Evolutionary conservation across 2,329 filamentous ascomycete genomes (phyloP), one percentile per base, ranked within the genome.

Genomic region (Fusarium sp.): DNA sequence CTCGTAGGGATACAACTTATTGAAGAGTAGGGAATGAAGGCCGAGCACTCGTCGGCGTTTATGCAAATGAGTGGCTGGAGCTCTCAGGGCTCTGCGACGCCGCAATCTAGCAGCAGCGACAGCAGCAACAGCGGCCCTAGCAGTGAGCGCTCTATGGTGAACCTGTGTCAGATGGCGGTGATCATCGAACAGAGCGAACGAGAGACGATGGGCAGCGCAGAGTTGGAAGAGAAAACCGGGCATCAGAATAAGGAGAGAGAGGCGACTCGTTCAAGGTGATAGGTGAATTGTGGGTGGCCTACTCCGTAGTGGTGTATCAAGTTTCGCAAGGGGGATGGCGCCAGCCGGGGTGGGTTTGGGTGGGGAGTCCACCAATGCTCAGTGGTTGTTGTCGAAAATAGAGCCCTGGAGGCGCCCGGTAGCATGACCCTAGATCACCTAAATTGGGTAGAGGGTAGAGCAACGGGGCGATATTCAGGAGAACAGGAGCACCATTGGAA

Each of bases 181-280:
- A 68, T 84, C 80, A 78, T 83, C 74, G 67, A 82, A 77, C 74
- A 84, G 77, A 76, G 79, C 72, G 76, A 77, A 78, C 71, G 81
- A 81, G 73, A 78, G 82, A 72, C 81, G 79, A 76, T 82, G 80
- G 70, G 79, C 75, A 74, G 81, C 79, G 75, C 83, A 85, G 68
- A 83, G 77, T 75, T 79, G 78, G 60, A 84, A 74, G 64, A 84
- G 79, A 73, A 80, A 81, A 72, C 77, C 78, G 73, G 80, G 83
- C 84, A 86, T 86, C 81, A 66, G 66, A 70, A 65, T 73, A 73
- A 71, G 70, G 72, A 65, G 70, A 63, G 40, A 69, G 71, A 67
- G 44, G 66, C 66, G 65, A 68, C 63, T 65, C 60, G 60, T 37
- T 19, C 35, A 50, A 57, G 59, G 58, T 65, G 65, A 62, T 65